Evolutionary conservation across 768 basidiomycete genomes (phyloP).

Genomic region (Plicaturopsis crispa): DNA sequence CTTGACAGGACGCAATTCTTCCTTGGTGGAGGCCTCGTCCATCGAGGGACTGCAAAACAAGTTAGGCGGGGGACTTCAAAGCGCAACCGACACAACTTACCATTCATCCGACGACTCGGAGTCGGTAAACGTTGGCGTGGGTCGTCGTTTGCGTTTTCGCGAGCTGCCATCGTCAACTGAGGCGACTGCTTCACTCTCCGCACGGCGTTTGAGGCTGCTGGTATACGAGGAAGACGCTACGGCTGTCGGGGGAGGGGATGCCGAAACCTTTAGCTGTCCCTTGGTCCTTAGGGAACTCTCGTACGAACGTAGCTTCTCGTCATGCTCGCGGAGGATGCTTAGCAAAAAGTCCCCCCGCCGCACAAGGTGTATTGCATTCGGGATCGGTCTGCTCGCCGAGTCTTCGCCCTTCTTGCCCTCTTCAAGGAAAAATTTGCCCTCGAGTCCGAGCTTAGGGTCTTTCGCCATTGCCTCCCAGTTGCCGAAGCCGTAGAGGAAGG

Average conservation of each 20-base stretch:
- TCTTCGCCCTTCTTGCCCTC: conserved; percentile 95
- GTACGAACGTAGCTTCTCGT: conserved; percentile 86
- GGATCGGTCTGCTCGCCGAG: conserved; percentile 77
- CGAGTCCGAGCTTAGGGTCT: conserved; percentile 74
- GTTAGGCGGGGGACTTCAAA: conserved; percentile 1
- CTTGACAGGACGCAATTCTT: conserved; percentile 93
- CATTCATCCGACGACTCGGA: conserved; percentile 91
- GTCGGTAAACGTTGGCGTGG: conserved; percentile 96
- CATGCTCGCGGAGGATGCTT: conserved; percentile 75
- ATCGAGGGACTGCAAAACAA: conserved; percentile 69
- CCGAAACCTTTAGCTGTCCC: conserved; percentile 62
- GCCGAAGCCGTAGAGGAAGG: conserved; percentile 90
- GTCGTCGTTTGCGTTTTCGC: conserved; percentile 81
- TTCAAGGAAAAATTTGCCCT: conserved; percentile 96
- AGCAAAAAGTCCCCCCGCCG: conserved; percentile 93
- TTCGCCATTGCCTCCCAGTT: conserved; percentile 95
- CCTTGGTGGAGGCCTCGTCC: conserved; percentile 91
- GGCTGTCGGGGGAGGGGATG: conserved; percentile 68
- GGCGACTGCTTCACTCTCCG: conserved; percentile 80
- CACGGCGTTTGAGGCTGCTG: conserved; percentile 62
- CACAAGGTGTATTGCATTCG: conserved; percentile 96
- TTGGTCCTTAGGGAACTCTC: conserved; percentile 71
- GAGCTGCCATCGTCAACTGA: conserved; percentile 66
- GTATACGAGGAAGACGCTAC: conserved; percentile 59
- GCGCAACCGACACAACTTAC: conserved; percentile 35